Conservation (phyloP, 495 filamentous ascomycete genomes). For the Penicillium steckii region DNA sequence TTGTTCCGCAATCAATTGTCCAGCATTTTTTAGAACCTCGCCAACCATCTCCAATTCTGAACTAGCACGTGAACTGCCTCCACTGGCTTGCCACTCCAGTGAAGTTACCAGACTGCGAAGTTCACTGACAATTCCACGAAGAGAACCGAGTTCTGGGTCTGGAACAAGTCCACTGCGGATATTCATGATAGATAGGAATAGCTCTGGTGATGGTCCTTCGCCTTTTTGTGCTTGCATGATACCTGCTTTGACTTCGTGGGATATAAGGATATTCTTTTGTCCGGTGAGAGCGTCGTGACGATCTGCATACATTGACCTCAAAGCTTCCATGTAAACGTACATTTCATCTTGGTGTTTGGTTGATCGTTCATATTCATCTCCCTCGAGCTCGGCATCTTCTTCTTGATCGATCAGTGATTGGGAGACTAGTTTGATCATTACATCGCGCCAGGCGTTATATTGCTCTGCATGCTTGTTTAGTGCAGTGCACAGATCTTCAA, state of each 20-base stretch:
- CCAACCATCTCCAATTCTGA: slow-evolving; percentile 63
- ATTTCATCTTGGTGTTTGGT: slow-evolving; percentile 83
- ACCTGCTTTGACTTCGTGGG: slow-evolving; percentile 67
- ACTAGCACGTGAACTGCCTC: slow-evolving; percentile 59
- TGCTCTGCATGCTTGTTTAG: slow-evolving; percentile 69
- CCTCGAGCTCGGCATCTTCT: slow-evolving; percentile 65
- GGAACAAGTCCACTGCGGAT: slow-evolving; percentile 58
- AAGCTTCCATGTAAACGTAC: slow-evolving; percentile 75
- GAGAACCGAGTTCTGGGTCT: slow-evolving; percentile 53
- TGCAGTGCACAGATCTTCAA: slow-evolving; percentile 51
- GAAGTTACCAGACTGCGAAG: slow-evolving; percentile 61
- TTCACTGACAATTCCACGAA: slow-evolving; percentile 67
- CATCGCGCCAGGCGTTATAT: slow-evolving; percentile 70
- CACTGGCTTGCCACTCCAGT: slow-evolving; percentile 59
- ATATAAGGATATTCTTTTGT: slow-evolving; percentile 71
- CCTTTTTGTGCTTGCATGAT: slow-evolving; percentile 56
- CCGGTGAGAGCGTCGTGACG: slow-evolving; percentile 73
- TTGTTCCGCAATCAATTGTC: slow-evolving; percentile 62
- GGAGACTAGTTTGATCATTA: slow-evolving; percentile 66
- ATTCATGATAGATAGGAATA: slow-evolving; percentile 61
- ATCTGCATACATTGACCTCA: slow-evolving; percentile 75
- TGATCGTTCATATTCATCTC: slow-evolving; percentile 85
- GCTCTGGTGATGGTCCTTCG: slow-evolving; percentile 69
- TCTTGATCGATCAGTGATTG: slow-evolving; percentile 82
- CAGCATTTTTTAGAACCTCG: slow-evolving; percentile 53